Evolutionary conservation across 306 rosid species (phyloP), one percentile per base, ranked within the genome.

Genomic region (Abrus pulchellus): DNA sequence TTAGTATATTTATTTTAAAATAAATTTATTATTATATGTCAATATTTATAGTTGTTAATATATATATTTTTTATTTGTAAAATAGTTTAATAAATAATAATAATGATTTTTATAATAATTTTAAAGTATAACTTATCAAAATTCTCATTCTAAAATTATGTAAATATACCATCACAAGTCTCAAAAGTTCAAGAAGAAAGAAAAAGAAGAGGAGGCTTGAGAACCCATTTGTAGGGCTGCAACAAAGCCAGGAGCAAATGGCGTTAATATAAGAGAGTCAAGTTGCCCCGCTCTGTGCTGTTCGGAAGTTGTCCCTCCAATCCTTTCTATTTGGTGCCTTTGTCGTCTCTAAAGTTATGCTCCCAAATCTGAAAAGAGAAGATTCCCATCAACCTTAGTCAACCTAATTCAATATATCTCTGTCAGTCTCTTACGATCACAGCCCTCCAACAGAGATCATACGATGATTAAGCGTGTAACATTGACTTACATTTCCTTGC

Each of bases 401-500:
- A 87, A 85, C 83, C 74, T 63, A 84, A 71, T 69, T 67, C 75
- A 78, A 84, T 84, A 78, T 86, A 36, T 36, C 91, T 82, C 33
- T 90, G 82, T 82, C 89, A 80, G 76, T 75, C 80, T 33, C 6
- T 5, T 82, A 68, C 47, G 74, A 88, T 85, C 91, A 80, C 76
- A 92, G 83, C 91, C 91, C 44, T 92, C 90, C 92, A 87, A 70
- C 65, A 34, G 30, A 64, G 50, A 36, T 36, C 40, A 36, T 36
- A 36, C 4, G 4, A 36, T 36, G 3, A 2, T 77, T 86, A 87
- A 85, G 69, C 72, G 81, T 78, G 83, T 67, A 78, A 84, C 87
- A 86, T 93, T 86, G 93, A 93, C 94, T 86, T 90, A 76, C 89
- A 85, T 89, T 85, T 80, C 69, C 79, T 52, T 63, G 32, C 52